Evolutionary conservation across 768 basidiomycete species (phyloP).

Genomic region (Leucogyrophana mollusca): DNA sequence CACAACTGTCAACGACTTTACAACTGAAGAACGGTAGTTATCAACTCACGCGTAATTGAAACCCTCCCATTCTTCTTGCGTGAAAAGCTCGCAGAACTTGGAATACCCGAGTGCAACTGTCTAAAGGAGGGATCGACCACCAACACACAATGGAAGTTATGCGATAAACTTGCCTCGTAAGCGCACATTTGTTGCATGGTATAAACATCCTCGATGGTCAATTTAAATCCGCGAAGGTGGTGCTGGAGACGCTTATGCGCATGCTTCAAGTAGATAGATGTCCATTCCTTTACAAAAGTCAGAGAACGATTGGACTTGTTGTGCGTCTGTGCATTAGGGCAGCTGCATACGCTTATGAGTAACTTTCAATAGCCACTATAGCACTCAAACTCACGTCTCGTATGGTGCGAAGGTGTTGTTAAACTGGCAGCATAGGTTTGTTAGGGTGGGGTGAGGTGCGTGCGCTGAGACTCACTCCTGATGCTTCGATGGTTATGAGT

Average conservation of each 20-base stretch:
- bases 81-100: slow-evolving; percentile 88
- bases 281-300: slow-evolving; percentile 65
- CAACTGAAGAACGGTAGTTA: neutral
- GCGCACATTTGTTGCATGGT: slow-evolving; percentile 81
- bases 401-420: slow-evolving; percentile 90
- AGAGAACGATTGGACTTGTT: slow-evolving; percentile 56
- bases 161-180: slow-evolving; percentile 60
- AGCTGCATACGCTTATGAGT: slow-evolving; percentile 31
- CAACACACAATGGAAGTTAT: slow-evolving; percentile 3
- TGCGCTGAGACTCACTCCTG: slow-evolving; percentile 40
- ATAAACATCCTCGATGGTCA: slow-evolving; percentile 70
- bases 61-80: slow-evolving; percentile 89
- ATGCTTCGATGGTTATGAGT: slow-evolving; percentile 69
- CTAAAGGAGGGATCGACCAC: slow-evolving; percentile 42
- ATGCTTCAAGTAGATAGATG: slow-evolving; percentile 64
- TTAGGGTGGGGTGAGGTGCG: neutral
- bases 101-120: slow-evolving; percentile 92
- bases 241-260: slow-evolving; percentile 61
- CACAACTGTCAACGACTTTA: neutral
- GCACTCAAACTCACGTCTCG: slow-evolving; percentile 48
- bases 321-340: slow-evolving; percentile 55
- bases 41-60: slow-evolving; percentile 79
- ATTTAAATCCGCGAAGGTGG: slow-evolving; percentile 57
- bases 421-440: slow-evolving; percentile 45
- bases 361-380: neutral